Evolutionary conservation across 139 green algal genomes (phyloP), one percentile per base, ranked within the genome.

Genomic region (Volvox africanus): DNA sequence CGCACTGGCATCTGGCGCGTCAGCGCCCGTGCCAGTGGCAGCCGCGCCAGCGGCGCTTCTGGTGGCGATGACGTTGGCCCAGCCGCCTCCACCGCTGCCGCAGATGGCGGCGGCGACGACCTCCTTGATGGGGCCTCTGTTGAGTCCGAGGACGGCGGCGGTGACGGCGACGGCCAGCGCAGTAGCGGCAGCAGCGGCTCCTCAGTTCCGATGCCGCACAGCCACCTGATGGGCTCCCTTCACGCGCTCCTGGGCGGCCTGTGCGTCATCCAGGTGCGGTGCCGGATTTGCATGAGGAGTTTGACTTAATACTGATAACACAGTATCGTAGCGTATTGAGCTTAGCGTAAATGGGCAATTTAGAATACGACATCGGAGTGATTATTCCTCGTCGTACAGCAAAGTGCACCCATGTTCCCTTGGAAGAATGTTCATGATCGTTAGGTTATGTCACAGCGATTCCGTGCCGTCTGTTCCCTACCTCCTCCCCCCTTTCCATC

Each of bases 231-330:
- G 71, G 86, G 86, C 19, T 32, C 50, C 35, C 73, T 90, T 30
- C 86, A 90, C 11, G n/a, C 73, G 44, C 3, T 90, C 50, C 86
- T 90, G 37, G 86, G 86, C 1, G 11, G n/a, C n/a, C 30, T 90
- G 86, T 62, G 30, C 30, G 36, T 83, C 2, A 24, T 83, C 19
- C 84, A 89, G 36, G 84, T 89, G 82, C 0, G 81, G 20, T 16
- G 16, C 44, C 2, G 28, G 50, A 61, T 55, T 55, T 24, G 50
- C 13, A 55, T 16, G 44, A 67, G 78, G 78, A 26, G 32, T 67
- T 68, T n/a, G 30, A 35, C 1, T 33, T 55, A 9, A 55, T 9
- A 5, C 9, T 55, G 5, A 55, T 55, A 55, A 55, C 44, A 14
- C 44, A n/a, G n/a, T n/a, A n/a, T n/a, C n/a, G n/a, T n/a, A n/a